phyloP scores from a whole-genome alignment of 2,329 filamentous ascomycete genomes.

The Hymenoscyphus repandus region DNA sequence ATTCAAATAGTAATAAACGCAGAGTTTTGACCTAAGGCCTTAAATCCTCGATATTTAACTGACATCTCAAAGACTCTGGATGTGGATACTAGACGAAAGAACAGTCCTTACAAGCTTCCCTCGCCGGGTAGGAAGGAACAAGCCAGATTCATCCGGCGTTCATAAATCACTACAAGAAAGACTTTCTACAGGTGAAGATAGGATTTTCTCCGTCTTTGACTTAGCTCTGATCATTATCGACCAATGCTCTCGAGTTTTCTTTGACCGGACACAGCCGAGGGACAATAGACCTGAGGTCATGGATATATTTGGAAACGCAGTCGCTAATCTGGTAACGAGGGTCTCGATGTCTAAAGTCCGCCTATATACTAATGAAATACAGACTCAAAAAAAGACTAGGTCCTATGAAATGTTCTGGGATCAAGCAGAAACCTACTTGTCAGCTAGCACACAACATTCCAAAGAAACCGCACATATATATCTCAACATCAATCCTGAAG shows the following conservation, averaged over 20 bases:
- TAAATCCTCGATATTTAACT: background rate
- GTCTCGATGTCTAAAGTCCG: background rate
- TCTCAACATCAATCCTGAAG: conserved; percentile 38
- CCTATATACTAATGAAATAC: background rate
- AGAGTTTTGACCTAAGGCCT: no score
- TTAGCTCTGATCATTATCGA: conserved; percentile 38
- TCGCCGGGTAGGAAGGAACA: conserved; percentile 38
- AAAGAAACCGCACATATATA: conserved; percentile 4
- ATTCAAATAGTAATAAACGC: no score
- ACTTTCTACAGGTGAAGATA: conserved; percentile 23
- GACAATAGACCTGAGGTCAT: conserved; percentile 35
- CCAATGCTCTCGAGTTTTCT: conserved; percentile 36
- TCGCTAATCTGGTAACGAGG: conserved; percentile 35
- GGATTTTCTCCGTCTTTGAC: conserved; percentile 35
- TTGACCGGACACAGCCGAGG: conserved; percentile 33
- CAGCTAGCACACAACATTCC: background rate
- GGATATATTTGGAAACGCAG: conserved; percentile 39
- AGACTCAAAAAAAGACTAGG: conserved; percentile 35
- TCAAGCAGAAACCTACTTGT: conserved; percentile 28
- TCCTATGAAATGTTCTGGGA: conserved; percentile 36
- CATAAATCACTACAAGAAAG: conserved; percentile 35
- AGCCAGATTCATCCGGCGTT: conserved; percentile 35
- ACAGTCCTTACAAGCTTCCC: conserved; percentile 38
- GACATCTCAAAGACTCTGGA: conserved; percentile 31
- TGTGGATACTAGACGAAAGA: conserved; percentile 37